Evolutionary conservation across 768 basidiomycete genomes (phyloP).

Genomic region (Grammothele lineata): DNA sequence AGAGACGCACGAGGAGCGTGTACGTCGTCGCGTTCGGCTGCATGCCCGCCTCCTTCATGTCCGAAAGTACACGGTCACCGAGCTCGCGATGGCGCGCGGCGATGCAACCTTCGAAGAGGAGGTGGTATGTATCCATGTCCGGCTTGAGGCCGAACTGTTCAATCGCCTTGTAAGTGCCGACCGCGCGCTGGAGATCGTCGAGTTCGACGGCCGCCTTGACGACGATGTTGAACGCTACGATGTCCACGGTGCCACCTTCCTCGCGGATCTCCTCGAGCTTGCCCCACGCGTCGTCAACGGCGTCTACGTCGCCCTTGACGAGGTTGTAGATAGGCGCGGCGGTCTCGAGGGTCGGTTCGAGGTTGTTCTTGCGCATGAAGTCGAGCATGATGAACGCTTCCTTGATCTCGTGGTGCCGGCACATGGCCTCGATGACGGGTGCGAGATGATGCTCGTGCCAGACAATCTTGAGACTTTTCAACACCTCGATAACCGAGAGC

Average conservation of each 20-base stretch:
- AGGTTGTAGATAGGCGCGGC: slow-evolving; percentile 47
- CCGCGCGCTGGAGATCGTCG: slow-evolving; percentile 69
- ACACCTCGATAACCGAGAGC: slow-evolving; percentile 53
- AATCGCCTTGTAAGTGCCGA: slow-evolving; percentile 70
- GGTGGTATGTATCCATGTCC: slow-evolving; percentile 62
- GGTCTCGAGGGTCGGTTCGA: slow-evolving; percentile 49
- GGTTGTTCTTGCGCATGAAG: slow-evolving; percentile 52
- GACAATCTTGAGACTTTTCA: slow-evolving; percentile 44
- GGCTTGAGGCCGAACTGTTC: slow-evolving; percentile 52
- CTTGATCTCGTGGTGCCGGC: slow-evolving; percentile 48
- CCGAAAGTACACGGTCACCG: slow-evolving; percentile 61
- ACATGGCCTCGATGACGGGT: slow-evolving; percentile 72
- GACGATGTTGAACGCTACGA: slow-evolving; percentile 60
- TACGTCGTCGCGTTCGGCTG: slow-evolving; percentile 59
- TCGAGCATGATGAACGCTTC: slow-evolving; percentile 59
- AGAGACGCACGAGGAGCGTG: slow-evolving; percentile 62
- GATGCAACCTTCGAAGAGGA: slow-evolving; percentile 64
- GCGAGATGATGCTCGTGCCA: slow-evolving; percentile 74
- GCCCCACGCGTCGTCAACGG: slow-evolving; percentile 61
- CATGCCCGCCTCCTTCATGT: slow-evolving; percentile 57
- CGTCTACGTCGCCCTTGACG: slow-evolving; percentile 39
- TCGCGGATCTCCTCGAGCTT: slow-evolving; percentile 56
- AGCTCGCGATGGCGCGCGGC: slow-evolving; percentile 54
- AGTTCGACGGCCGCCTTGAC: slow-evolving; percentile 57
- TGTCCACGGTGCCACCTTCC: slow-evolving; percentile 48